Conservation (phyloP, 208 protist genomes). For the Wallacemonas sp. region DNA sequence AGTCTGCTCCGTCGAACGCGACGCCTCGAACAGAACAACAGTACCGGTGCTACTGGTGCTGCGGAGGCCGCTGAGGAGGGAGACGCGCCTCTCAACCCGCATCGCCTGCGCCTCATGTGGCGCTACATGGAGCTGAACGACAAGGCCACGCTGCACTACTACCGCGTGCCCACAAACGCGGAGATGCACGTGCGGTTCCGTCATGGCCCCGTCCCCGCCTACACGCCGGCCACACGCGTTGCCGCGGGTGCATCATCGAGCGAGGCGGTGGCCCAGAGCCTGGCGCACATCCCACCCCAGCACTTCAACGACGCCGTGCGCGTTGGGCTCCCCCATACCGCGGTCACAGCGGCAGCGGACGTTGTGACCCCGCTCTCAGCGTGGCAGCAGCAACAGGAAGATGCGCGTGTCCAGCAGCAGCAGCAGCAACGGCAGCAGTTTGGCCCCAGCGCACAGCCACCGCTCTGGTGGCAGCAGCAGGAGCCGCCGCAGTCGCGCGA, state of each 20-base stretch:
- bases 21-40: too few species aligned
- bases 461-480: slow-evolving; percentile 24
- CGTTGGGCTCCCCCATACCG: neutral
- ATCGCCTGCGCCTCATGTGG: slow-evolving; percentile 77
- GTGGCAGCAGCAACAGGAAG: slow-evolving; percentile 14
- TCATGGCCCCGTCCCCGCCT: neutral
- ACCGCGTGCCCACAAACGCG: slow-evolving; percentile 79
- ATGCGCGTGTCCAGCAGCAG: slow-evolving; percentile 21
- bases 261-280: too few species aligned
- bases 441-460: too few species aligned
- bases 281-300: neutral
- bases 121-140: slow-evolving; percentile 89
- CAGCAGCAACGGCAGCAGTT: slow-evolving; percentile 22
- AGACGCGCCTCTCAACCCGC: slow-evolving; percentile 27
- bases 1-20: slow-evolving; percentile 31
- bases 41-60: too few species aligned
- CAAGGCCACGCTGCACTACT: slow-evolving; percentile 78
- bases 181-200: slow-evolving; percentile 47
- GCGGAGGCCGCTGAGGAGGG: slow-evolving; percentile 11
- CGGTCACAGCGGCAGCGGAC: neutral
- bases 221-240: neutral
- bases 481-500: neutral
- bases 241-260: too few species aligned
- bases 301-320: slow-evolving; percentile 17
- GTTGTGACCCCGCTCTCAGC: neutral